phyloP scores from a whole-genome alignment of 768 basidiomycete genomes.

The Lyophyllum shimeji region DNA sequence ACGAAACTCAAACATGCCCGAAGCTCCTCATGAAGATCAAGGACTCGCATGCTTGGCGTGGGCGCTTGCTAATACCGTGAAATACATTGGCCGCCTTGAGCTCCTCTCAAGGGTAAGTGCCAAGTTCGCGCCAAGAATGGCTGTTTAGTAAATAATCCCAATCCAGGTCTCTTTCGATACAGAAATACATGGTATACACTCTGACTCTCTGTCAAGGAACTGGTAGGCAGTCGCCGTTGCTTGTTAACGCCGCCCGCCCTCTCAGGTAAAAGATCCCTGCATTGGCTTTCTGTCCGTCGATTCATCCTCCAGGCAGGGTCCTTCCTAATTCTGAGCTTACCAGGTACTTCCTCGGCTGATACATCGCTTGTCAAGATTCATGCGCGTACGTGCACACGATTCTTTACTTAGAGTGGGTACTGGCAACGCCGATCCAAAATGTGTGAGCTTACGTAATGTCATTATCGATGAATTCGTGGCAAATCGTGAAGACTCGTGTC shows the following conservation, averaged over 20 bases:
- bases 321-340: not conserved
- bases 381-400: not conserved
- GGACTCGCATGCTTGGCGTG: not conserved
- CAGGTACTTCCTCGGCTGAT: not conserved
- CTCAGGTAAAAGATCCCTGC: not conserved
- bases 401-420: not conserved
- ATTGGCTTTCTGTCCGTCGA: not conserved
- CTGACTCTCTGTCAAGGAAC: not conserved
- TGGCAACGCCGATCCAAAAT: too few species aligned
- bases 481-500: too few species aligned
- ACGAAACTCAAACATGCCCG: not conserved
- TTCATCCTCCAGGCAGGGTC: not conserved
- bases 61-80: too few species aligned
- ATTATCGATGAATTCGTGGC: too few species aligned
- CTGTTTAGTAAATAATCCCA: too few species aligned
- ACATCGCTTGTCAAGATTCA: not conserved
- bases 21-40: not conserved
- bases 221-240: not conserved
- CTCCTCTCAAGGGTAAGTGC: too few species aligned
- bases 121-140: too few species aligned
- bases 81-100: too few species aligned
- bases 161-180: too few species aligned
- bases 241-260: not conserved
- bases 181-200: not conserved
- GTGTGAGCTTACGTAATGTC: too few species aligned